A percentile compares a stretch with the other conserved stretches of the same genome.
These are phyloP conservation scores for Picocystis sp. DNA, from an alignment of 163 green algal species.

Conservation along the genomic window DNA sequence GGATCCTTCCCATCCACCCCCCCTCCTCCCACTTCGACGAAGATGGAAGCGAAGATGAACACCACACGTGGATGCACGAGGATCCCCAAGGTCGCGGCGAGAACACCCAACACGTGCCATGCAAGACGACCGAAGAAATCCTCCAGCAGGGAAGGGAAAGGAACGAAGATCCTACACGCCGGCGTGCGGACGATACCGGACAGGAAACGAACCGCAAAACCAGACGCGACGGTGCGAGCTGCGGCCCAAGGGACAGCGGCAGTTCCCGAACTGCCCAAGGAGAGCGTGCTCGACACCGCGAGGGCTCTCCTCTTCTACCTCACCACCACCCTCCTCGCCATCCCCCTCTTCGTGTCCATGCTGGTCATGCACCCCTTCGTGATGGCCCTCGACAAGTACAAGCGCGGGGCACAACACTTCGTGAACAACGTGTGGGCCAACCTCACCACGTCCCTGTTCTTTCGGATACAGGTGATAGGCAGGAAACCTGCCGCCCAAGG, in stretches of 20 bases:
- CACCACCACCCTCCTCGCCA: slow-evolving; percentile 53
- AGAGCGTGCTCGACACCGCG: background rate
- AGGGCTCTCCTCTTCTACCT: slow-evolving; percentile 61
- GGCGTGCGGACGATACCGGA: no score
- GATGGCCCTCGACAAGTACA: slow-evolving; percentile 58
- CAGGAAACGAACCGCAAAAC: no score
- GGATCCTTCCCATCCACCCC: no score
- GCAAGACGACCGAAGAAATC: no score
- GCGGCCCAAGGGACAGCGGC: background rate
- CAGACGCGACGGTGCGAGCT: no score
- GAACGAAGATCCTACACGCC: no score
- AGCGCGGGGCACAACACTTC: slow-evolving; percentile 57
- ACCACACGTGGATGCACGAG: no score
- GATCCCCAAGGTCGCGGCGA: no score
- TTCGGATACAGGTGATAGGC: slow-evolving; percentile 58
- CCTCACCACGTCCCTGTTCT: slow-evolving; percentile 59
- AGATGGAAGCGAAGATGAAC: no score
- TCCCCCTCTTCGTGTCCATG: slow-evolving; percentile 80
- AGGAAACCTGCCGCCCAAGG: slow-evolving; percentile 57
- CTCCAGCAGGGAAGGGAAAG: no score
- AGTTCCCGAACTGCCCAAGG: background rate
- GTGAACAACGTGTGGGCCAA: slow-evolving; percentile 92
- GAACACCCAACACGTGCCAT: no score
- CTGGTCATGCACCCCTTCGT: slow-evolving; percentile 54
- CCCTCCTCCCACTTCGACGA: no score